Evolutionary conservation across 2,329 filamentous ascomycete genomes (phyloP).

Genomic region (Amauroascus niger): DNA sequence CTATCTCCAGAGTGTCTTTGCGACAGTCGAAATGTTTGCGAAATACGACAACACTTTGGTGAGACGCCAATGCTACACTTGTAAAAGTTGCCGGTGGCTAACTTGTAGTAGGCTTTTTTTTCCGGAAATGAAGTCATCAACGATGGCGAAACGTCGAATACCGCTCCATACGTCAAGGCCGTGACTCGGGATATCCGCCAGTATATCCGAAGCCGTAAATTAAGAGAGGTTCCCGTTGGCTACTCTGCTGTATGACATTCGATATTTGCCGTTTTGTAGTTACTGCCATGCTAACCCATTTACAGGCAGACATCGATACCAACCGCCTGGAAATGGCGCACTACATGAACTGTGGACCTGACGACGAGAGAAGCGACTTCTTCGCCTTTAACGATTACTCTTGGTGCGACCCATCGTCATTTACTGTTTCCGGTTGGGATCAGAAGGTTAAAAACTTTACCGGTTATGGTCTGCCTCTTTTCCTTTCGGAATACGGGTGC

Average conservation of each 20-base stretch:
- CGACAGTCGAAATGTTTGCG: slow-evolving; percentile 74
- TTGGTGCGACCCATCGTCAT: slow-evolving; percentile 69
- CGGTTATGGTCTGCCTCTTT: slow-evolving; percentile 79
- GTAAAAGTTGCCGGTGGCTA: neutral
- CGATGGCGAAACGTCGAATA: slow-evolving; percentile 52
- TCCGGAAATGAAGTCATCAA: slow-evolving; percentile 75
- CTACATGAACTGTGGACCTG: slow-evolving; percentile 88
- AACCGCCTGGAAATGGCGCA: slow-evolving; percentile 79
- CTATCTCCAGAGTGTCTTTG: slow-evolving; percentile 79
- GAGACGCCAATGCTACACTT: neutral
- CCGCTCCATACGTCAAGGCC: slow-evolving; percentile 68
- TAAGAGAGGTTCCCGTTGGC: slow-evolving; percentile 62
- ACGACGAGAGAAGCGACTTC: slow-evolving; percentile 78
- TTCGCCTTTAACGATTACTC: slow-evolving; percentile 81
- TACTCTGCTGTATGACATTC: slow-evolving; percentile 48
- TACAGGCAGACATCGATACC: slow-evolving; percentile 62
- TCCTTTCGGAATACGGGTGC: slow-evolving; percentile 94
- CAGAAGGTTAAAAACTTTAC: slow-evolving; percentile 80
- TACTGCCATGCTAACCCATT: neutral
- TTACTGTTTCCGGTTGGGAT: slow-evolving; percentile 66
- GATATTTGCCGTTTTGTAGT: too few relatives aligned
- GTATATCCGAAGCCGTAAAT: slow-evolving; percentile 53
- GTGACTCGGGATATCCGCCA: slow-evolving; percentile 67
- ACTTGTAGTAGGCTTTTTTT: slow-evolving; percentile 54
- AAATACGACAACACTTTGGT: slow-evolving; percentile 72